Percentiles rank a stretch among this genome's conserved stretches.
These are phyloP conservation scores for Rostrohypoxylon terebratum DNA, from an alignment of 495 filamentous ascomycete species.

Conservation along the genomic window DNA sequence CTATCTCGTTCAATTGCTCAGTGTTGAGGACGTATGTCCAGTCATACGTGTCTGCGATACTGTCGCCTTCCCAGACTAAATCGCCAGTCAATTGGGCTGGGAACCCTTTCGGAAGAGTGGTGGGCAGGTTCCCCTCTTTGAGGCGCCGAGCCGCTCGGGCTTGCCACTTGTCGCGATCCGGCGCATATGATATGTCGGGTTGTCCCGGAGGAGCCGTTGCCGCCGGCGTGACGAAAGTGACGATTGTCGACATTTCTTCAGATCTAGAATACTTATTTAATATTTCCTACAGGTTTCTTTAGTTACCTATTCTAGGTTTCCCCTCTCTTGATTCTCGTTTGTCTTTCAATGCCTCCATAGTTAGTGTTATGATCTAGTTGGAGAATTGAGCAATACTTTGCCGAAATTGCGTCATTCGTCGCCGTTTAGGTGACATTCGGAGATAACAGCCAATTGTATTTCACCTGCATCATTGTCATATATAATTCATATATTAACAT, in stretches of 20 bases:
- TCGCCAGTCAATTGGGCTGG: slow-evolving; percentile 60
- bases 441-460: neutral
- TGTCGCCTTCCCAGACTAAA: slow-evolving; percentile 70
- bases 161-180: slow-evolving; percentile 67
- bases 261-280: neutral
- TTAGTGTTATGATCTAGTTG: slow-evolving; percentile 2
- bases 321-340: neutral
- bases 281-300: neutral
- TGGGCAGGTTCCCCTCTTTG: slow-evolving; percentile 54
- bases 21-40: slow-evolving; percentile 64
- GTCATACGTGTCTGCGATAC: slow-evolving; percentile 60
- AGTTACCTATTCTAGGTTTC: neutral
- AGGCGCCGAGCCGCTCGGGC: slow-evolving; percentile 60
- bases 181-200: slow-evolving; percentile 70
- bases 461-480: neutral
- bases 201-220: slow-evolving; percentile 41
- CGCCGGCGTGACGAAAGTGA: slow-evolving; percentile 36
- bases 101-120: slow-evolving; percentile 63
- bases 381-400: slow-evolving; percentile 35
- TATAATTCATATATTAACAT: neutral
- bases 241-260: slow-evolving; percentile 38
- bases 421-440: slow-evolving; percentile 11
- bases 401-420: slow-evolving; percentile 41
- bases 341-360: neutral
- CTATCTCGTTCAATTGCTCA: slow-evolving; percentile 66